A percentile compares a stretch with the other conserved stretches of the same genome.
Evolutionary conservation across 768 basidiomycete genomes (phyloP).

Genomic region (Podaxis carcinomalis): DNA sequence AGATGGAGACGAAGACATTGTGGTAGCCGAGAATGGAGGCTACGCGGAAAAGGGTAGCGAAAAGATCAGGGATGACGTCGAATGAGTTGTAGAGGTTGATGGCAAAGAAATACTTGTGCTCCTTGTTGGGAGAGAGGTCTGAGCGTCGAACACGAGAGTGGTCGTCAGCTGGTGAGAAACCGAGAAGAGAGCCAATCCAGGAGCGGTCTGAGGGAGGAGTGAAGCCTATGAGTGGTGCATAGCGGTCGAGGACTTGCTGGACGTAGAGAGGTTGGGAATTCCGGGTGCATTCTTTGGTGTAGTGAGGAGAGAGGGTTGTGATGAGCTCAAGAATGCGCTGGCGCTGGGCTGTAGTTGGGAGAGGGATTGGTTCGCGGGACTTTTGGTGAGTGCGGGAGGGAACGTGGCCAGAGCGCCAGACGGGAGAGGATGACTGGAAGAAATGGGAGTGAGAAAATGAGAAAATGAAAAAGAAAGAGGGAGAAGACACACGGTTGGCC

Average conservation of each 20-base stretch:
- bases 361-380: slow-evolving; percentile 58
- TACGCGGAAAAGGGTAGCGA: slow-evolving; percentile 92
- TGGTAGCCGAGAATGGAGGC: slow-evolving; percentile 92
- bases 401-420: slow-evolving; percentile 54
- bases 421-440: slow-evolving; percentile 30
- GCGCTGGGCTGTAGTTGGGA: slow-evolving; percentile 83
- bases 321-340: slow-evolving; percentile 82
- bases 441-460: slow-evolving; percentile 2
- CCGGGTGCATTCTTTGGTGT: slow-evolving; percentile 90
- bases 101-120: slow-evolving; percentile 99
- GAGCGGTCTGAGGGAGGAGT: slow-evolving; percentile 51
- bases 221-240: slow-evolving; percentile 80
- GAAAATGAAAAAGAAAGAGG: not conserved
- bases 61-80: slow-evolving; percentile 96
- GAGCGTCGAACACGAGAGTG: slow-evolving; percentile 33
- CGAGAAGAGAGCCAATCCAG: slow-evolving; percentile 58
- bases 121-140: slow-evolving; percentile 34
- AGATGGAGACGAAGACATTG: slow-evolving; percentile 97
- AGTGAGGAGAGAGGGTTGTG: slow-evolving; percentile 82
- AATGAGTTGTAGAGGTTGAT: slow-evolving; percentile 99
- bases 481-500: slow-evolving; percentile 30
- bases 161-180: slow-evolving; percentile 29
- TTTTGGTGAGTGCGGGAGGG: slow-evolving; percentile 47
- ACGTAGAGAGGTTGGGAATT: slow-evolving; percentile 79
- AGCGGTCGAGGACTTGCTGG: slow-evolving; percentile 83